Base-by-base conservation (phyloP, 345 rosid genomes). In the Eucalyptus sp. region DNA sequence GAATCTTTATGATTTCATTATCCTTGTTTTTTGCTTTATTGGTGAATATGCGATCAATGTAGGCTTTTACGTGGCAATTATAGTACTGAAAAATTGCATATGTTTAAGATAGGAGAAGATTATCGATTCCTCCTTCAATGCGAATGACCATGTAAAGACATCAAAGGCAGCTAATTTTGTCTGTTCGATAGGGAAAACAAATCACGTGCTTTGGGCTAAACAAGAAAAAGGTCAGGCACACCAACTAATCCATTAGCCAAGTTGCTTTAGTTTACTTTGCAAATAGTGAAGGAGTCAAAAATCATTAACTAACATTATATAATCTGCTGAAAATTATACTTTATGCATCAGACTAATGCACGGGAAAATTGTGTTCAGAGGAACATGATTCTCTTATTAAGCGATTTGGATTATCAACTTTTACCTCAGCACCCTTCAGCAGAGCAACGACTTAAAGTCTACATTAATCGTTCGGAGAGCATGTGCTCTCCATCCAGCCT, bases 391-490 rank as follows among this genome's bases (percentile, higher is more conserved):
- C 41, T 66, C 79, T 17, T 7, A n/a, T 29, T 3, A 64, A n/a
- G 17, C 10, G 1, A 62, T n/a, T 29, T 1, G 0, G 22, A 66
- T 16, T 18, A n/a, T 64, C 37, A 29, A 14, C 37, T n/a, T 6
- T 29, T 62, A 64, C 37, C 71, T 64, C 10, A 29, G 37, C 71
- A n/a, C 37, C 1, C 7, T 13, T 62, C 9, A 13, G 37, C 18
- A 2, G 8, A 62, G 3, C 4, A 29, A 29, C 3, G 18, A 60
- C 66, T 60, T 5, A 60, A 60, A 25, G 66, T 15, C 7, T 25
- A 60, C 2, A 27, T 60, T 60, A 2, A 3, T 60, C 71, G 14
- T 64, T 64, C 17, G 14, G 33, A 13, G 71, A 14, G 37, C 37
- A n/a, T 7, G 37, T 64, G 37, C 71, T 62, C 5, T 60, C 66